Base-by-base conservation (phyloP, 305 asterid species). In the Vinca major region DNA sequence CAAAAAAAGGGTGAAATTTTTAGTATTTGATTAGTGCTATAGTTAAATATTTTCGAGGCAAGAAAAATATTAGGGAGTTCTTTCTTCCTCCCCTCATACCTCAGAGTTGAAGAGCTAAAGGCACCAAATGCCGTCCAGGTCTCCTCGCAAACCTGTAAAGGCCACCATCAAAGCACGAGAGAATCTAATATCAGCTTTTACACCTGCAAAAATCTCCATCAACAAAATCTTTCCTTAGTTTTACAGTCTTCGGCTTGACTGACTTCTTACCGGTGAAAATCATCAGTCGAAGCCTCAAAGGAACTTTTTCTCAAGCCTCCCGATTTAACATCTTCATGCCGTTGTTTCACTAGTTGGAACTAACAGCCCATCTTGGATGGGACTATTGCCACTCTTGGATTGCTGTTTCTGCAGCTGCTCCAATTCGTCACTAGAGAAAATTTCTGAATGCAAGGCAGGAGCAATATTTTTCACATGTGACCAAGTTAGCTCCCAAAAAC, bases 401-500 rank as follows among this genome's bases (percentile, higher is more conserved):
- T 77, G 86, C 61, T 77, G 76, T 68, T 82, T 84, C 61, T 81
- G 84, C 79, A 77, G 52, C 77, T 73, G 80, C 78, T 89, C 93
- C 74, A 84, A 43, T 68, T 91, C 98, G 65, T 82, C 89, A 4
- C 79, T 74, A 21, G 95, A 73, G 62, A 88, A 92, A 53, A 87
- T 84, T 75, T 92, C 96, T 44, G 66, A 71, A 74, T 87, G 92
- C 84, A 90, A 65, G 64, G 90, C 78, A 6, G 97, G 95, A 58
- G 85, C 80, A 52, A 92, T 80, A 60, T 85, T 87, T 36, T 87
- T 79, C 68, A 87, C 90, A 54, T 83, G 94, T 78, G 80, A 68
- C 97, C 98, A 92, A 39, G 97, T 92, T 41, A 83, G 82, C 65
- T 88, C 82, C 97, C 98, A 92, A 70, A 92, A 78, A 81, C 88